Conservation (phyloP, 2,329 filamentous ascomycete species). For the Monilinia polystroma region DNA sequence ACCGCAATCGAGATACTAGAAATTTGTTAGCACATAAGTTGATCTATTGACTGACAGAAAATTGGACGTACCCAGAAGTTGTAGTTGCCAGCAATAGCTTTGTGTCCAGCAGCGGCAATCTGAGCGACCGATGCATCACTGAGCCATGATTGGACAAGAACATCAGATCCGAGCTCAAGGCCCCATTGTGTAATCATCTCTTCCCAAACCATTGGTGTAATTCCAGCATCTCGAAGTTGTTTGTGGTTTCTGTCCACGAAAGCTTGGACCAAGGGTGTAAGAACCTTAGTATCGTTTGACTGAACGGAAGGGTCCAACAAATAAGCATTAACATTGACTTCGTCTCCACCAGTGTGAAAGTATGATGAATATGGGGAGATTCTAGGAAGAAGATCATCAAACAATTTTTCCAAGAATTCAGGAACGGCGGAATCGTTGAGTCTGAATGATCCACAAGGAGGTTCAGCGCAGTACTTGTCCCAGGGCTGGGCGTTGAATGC, state of each 20-base stretch:
- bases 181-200: slow-evolving; percentile 82
- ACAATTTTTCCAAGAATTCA: slow-evolving; percentile 68
- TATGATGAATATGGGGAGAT: slow-evolving; percentile 66
- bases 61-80: slow-evolving; percentile 64
- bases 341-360: slow-evolving; percentile 87
- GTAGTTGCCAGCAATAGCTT: slow-evolving; percentile 73
- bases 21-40: slow-evolving; percentile 27
- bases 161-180: slow-evolving; percentile 66
- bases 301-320: slow-evolving; percentile 69
- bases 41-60: not conserved
- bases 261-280: slow-evolving; percentile 74
- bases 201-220: slow-evolving; percentile 82
- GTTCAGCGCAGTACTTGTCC: slow-evolving; percentile 59
- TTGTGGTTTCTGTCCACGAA: slow-evolving; percentile 71
- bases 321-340: slow-evolving; percentile 77
- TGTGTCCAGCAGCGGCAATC: slow-evolving; percentile 62
- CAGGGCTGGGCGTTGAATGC: slow-evolving; percentile 60
- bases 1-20: slow-evolving; percentile 78
- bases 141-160: slow-evolving; percentile 78
- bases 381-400: slow-evolving; percentile 74
- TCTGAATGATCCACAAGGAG: slow-evolving; percentile 69
- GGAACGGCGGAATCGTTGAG: slow-evolving; percentile 71
- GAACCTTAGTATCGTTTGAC: slow-evolving; percentile 61
- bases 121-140: slow-evolving; percentile 58
- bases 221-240: slow-evolving; percentile 59